Conservation (phyloP, 768 basidiomycete species). For the Pulveroboletus sp. region DNA sequence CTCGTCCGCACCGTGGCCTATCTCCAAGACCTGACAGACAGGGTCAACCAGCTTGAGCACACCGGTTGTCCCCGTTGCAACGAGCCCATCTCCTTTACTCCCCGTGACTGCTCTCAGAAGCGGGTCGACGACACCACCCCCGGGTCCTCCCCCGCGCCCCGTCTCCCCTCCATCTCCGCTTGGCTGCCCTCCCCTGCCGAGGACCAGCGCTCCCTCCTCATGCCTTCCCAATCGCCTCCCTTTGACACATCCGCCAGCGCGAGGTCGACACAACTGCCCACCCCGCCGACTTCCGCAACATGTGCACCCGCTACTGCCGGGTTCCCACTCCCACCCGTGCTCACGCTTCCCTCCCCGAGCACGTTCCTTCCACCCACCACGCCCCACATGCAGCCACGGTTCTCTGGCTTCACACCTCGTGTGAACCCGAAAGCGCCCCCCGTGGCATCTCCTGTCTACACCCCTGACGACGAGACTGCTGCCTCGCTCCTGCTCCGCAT, state of each 20-base stretch:
- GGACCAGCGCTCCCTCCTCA: constrained; percentile 28
- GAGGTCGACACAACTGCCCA: constrained; percentile 38
- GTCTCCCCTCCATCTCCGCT: constrained; percentile 63
- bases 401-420: constrained; percentile 21
- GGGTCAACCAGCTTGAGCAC: constrained; percentile 44
- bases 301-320: constrained; percentile 38
- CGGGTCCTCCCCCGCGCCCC: constrained; percentile 18
- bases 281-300: constrained; percentile 53
- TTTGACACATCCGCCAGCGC: constrained; percentile 26
- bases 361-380: constrained; percentile 12
- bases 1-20: constrained; percentile 77
- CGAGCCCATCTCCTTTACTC: constrained; percentile 13
- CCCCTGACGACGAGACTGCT: constrained; percentile 65
- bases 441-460: constrained; percentile 20
- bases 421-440: constrained; percentile 18
- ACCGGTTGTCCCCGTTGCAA: constrained; percentile 21
- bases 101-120: neutral
- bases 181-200: constrained; percentile 45
- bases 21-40: constrained; percentile 63
- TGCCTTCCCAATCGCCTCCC: constrained; percentile 31
- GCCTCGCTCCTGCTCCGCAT: constrained; percentile 66
- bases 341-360: constrained; percentile 37
- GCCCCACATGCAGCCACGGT: constrained; percentile 17
- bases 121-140: neutral
- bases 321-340: constrained; percentile 35